Percentiles rank a stretch among this genome's conserved stretches.
Conservation (phyloP, 306 rosid genomes). For the Datisca glomerata region DNA sequence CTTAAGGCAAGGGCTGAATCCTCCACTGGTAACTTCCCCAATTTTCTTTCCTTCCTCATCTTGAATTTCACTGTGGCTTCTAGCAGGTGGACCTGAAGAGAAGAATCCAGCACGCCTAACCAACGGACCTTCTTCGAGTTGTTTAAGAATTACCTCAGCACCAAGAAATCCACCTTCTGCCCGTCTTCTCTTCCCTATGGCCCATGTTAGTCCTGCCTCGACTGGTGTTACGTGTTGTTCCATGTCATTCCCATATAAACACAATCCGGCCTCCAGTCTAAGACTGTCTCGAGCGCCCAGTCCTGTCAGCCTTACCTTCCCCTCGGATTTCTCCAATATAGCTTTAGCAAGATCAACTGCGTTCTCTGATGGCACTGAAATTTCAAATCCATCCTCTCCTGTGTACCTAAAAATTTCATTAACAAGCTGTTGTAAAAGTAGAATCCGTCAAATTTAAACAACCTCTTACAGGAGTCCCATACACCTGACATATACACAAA, state of each 20-base stretch:
- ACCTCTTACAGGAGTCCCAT: no score
- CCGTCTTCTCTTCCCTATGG: constrained; percentile 89
- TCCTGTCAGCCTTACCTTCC: constrained; percentile 85
- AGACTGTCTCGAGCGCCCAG: constrained; percentile 96
- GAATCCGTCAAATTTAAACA: no score
- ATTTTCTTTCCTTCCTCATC: constrained; percentile 66
- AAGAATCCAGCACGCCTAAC: constrained; percentile 85
- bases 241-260: constrained; percentile 90
- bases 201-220: constrained; percentile 98
- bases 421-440: no score
- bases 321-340: constrained; percentile 86
- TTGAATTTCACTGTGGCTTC: constrained; percentile 92
- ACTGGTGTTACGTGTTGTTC: constrained; percentile 85
- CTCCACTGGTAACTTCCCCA: constrained; percentile 96
- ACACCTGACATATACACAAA: no score
- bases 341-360: constrained; percentile 89
- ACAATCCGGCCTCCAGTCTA: constrained; percentile 89
- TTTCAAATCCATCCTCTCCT: constrained; percentile 99
- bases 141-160: constrained; percentile 76
- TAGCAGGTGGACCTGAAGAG: constrained; percentile 92
- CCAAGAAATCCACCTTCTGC: constrained; percentile 99
- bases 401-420: constrained; percentile 60
- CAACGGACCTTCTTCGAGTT: constrained; percentile 61
- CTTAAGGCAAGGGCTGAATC: constrained; percentile 96
- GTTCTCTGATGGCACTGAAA: constrained; percentile 84